Evolutionary conservation across 768 basidiomycete species (phyloP).

Genomic region (Russula sp.): DNA sequence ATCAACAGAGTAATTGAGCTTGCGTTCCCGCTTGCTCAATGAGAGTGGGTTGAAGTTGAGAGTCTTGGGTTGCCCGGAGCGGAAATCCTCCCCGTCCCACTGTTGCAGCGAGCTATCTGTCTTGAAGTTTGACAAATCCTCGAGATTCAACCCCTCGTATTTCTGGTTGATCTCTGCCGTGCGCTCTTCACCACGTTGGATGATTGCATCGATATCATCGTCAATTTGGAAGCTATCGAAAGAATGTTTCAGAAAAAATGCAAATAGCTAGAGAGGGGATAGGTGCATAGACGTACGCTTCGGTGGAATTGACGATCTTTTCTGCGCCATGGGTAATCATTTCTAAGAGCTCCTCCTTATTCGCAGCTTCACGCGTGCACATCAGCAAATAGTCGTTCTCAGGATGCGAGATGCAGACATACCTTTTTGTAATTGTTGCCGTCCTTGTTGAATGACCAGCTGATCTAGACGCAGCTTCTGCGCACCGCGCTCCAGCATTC

Average conservation of each 20-base stretch:
- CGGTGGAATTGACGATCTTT: slow-evolving; percentile 82
- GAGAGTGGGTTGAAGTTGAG: slow-evolving; percentile 78
- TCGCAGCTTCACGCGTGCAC: slow-evolving; percentile 57
- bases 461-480: slow-evolving; percentile 95
- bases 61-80: slow-evolving; percentile 65
- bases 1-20: slow-evolving; percentile 92
- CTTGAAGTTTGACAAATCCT: slow-evolving; percentile 97
- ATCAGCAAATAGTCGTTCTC: neutral
- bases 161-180: slow-evolving; percentile 86
- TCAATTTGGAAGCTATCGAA: slow-evolving; percentile 63
- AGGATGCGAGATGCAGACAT: slow-evolving; percentile 27
- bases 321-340: slow-evolving; percentile 99
- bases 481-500: slow-evolving; percentile 91
- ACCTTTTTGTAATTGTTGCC: slow-evolving; percentile 79
- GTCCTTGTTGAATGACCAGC: slow-evolving; percentile 94
- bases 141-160: slow-evolving; percentile 89
- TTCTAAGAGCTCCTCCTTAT: slow-evolving; percentile 93
- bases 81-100: slow-evolving; percentile 96
- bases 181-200: slow-evolving; percentile 84
- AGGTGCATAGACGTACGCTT: slow-evolving; percentile 53
- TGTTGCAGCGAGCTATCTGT: slow-evolving; percentile 86
- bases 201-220: slow-evolving; percentile 93
- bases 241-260: slow-evolving; percentile 5
- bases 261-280: neutral
- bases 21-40: slow-evolving; percentile 89